Percentiles rank a stretch among this genome's conserved stretches.
These are phyloP conservation scores for Neurospora terricola DNA, from an alignment of 495 filamentous ascomycete species.

Conservation along the genomic window DNA sequence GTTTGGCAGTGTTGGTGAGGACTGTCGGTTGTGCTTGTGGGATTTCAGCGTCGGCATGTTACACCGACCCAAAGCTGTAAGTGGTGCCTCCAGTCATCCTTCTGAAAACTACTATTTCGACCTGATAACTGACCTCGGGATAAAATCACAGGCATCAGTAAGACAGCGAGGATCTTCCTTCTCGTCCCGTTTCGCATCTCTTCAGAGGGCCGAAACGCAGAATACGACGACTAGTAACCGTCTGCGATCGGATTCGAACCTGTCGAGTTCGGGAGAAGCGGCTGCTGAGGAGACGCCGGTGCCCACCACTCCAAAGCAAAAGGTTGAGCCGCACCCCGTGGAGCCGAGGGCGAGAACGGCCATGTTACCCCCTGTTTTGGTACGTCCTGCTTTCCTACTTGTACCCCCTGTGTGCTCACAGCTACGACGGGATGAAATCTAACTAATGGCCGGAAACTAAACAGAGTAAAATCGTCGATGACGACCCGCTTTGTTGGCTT, in stretches of 20 bases:
- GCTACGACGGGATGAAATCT: not conserved
- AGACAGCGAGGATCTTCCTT: conserved; percentile 53
- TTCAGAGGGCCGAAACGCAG: conserved; percentile 39
- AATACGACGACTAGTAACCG: conserved; percentile 43
- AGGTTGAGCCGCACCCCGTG: conserved; percentile 61
- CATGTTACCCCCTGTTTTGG: conserved; percentile 88
- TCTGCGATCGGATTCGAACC: conserved; percentile 55
- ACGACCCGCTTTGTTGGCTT: conserved; percentile 80
- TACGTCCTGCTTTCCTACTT: conserved; percentile 24
- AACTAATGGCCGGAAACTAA: not conserved
- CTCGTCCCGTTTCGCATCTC: conserved; percentile 39
- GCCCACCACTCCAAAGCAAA: conserved; percentile 9
- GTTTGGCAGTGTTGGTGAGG: conserved; percentile 92
- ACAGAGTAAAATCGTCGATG: conserved; percentile 75
- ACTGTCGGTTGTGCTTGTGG: conserved; percentile 84
- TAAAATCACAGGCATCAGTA: conserved; percentile 30
- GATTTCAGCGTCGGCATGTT: conserved; percentile 97
- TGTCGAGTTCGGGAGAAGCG: conserved; percentile 30
- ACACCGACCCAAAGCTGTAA: conserved; percentile 67
- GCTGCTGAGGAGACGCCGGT: conserved; percentile 25
- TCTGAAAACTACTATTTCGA: not conserved
- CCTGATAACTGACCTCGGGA: conserved; percentile 4
- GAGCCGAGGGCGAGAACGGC: conserved; percentile 72
- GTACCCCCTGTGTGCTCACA: not conserved
- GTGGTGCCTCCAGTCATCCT: no score